Conservation (phyloP, 73 alveolate species). For the Uronychia setigera region DNA sequence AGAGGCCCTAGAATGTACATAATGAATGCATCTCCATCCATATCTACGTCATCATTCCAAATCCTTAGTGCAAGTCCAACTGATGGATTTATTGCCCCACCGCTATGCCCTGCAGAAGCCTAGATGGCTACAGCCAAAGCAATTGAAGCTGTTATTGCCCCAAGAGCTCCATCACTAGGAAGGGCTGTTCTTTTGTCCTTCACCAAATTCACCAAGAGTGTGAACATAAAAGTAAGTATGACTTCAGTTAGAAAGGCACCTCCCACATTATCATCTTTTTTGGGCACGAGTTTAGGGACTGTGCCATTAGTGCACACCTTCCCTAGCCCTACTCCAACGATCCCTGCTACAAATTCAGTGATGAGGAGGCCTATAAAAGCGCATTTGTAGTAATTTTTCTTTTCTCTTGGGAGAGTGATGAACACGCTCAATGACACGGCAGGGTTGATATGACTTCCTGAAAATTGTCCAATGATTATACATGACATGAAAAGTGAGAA, state of each 20-base stretch:
- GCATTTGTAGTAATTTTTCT: no score
- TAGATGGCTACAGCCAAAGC: neutral
- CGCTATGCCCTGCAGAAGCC: neutral
- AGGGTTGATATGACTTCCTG: neutral
- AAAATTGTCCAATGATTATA: neutral
- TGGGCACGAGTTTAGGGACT: neutral
- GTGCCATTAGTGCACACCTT: neutral
- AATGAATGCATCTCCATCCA: neutral
- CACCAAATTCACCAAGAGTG: neutral
- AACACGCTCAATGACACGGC: neutral
- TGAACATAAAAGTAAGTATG: neutral
- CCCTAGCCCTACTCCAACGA: neutral
- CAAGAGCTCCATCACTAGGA: neutral
- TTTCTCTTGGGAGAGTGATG: neutral
- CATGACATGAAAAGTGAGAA: neutral
- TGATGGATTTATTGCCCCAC: neutral
- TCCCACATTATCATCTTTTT: neutral
- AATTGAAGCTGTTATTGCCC: neutral
- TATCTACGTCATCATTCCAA: neutral
- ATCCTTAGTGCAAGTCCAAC: neutral
- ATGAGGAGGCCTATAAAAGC: neutral
- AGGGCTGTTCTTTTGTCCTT: neutral
- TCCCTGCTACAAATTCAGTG: neutral
- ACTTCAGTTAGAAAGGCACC: neutral
- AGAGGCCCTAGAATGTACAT: neutral